Evolutionary conservation across 2,329 filamentous ascomycete species (phyloP), one percentile per base, ranked within the genome.

Genomic region (Ophidiomyces ophidiicola): DNA sequence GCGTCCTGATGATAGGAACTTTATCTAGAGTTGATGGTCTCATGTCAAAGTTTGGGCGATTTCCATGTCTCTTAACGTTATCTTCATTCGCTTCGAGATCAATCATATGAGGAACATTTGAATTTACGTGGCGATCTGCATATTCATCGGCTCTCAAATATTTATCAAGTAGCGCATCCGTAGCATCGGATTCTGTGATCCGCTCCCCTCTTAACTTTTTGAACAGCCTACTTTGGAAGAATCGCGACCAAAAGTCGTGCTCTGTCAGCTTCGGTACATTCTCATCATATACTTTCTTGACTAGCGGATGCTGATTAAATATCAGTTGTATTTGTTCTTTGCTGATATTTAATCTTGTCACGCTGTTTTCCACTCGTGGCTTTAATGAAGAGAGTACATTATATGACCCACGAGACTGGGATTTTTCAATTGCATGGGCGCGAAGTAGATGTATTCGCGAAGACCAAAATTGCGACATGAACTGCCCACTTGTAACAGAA

Each of bases 391-490:
- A 87, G 12, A 98, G 69, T 5, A 96, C 87, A 51, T 98, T 96
- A 63, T 94, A 94, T 3, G 85, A 78, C 4, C 88, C 90, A 48
- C 82, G 80, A 50, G 78, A 81, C 64, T 98, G 92, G 43, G 76
- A 78, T 40, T 74, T 78, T 60, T 96, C 86, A 32, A 94, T 90
- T 1, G 86, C 87, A 62, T 94, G 83, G 0, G 88, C 82, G 8
- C 90, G 81, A 20, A 98, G 70, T 21, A 94, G 67, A 56, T 85
- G 85, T 32, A 87, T 74, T 32, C 92, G 74, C 1, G 85, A 84
- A 1, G 85, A 84, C 90, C 90, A 98, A 63, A 98, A 98, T 57
- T 94, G 88, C 1, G 77, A 70, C 49, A 88, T 86, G 59, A 96
- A 94, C 31, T 86, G 80, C 1, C 74, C 74, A 19, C 81, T 76